Evolutionary conservation across 2,329 filamentous ascomycete species (phyloP).

Genomic region (Diaporthe capsici): DNA sequence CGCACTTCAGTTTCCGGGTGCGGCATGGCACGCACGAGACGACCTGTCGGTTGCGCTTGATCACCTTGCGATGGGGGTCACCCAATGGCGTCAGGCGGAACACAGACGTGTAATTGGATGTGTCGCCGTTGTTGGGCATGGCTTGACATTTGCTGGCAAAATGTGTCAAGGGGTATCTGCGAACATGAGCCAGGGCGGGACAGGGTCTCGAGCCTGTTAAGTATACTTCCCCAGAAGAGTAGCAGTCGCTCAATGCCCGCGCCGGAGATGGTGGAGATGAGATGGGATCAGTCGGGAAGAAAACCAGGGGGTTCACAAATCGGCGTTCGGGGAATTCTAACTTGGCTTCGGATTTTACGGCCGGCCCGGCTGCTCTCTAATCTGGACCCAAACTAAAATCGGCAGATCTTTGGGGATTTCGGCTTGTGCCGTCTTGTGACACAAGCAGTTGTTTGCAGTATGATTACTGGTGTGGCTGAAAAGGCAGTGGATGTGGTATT

Average conservation of each 20-base stretch:
- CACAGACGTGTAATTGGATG: conserved; percentile 49
- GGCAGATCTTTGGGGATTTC: neutral
- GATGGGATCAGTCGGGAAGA: conserved; percentile 17
- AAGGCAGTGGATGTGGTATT: neutral
- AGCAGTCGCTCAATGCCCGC: conserved; percentile 1
- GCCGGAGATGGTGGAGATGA: conserved; percentile 33
- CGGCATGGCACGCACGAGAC: conserved; percentile 60
- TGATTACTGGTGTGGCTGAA: conserved; percentile 2
- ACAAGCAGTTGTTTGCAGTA: neutral
- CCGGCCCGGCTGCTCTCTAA: conserved; percentile 18
- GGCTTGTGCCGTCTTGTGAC: conserved; percentile 14
- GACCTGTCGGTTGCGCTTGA: conserved; percentile 57
- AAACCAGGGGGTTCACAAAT: neutral
- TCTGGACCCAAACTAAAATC: conserved; percentile 5
- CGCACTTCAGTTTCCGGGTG: conserved; percentile 59
- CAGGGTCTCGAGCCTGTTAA: neutral
- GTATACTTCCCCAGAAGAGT: conserved; percentile 32
- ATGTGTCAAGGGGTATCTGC: neutral
- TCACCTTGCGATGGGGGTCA: conserved; percentile 49
- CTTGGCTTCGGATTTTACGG: conserved; percentile 33
- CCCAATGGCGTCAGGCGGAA: conserved; percentile 53
- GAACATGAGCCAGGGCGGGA: neutral
- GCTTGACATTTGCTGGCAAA: neutral
- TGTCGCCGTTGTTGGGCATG: conserved; percentile 41
- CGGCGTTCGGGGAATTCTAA: conserved; percentile 26